phyloP scores from a whole-genome alignment of 1,284 basidiomycete genomes.

The Cystobasidiaceae sp. region DNA sequence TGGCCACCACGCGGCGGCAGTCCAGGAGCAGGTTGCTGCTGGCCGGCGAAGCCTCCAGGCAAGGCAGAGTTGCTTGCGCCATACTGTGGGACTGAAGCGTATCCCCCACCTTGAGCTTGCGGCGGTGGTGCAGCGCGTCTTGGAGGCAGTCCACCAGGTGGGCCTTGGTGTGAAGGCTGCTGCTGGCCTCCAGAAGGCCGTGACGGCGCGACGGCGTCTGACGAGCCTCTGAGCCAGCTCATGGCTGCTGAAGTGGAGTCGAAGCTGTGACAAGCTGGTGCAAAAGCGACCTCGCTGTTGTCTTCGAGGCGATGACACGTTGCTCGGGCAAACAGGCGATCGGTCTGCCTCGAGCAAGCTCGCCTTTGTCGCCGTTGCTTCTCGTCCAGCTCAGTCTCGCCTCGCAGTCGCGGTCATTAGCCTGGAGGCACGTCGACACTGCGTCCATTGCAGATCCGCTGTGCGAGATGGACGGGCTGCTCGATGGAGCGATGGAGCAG shows the following conservation, averaged over 20 bases:
- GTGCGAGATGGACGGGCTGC: conserved; percentile 1
- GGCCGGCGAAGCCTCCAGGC: no score
- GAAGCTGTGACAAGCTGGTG: no score
- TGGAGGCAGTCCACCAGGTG: conserved; percentile 26
- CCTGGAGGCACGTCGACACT: no score
- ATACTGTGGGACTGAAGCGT: conserved; percentile 17
- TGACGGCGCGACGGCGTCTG: background rate
- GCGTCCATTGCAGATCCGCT: background rate
- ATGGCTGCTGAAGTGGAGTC: background rate
- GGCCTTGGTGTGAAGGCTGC: no score
- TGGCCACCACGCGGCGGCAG: background rate
- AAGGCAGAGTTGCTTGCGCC: conserved; percentile 1
- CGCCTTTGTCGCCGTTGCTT: no score
- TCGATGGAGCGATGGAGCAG: no score
- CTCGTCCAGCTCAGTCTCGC: background rate
- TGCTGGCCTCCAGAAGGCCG: background rate
- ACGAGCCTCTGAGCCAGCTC: conserved; percentile 19
- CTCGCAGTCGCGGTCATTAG: no score
- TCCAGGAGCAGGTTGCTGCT: background rate
- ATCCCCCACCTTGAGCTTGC: conserved; percentile 31
- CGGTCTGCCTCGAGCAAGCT: no score
- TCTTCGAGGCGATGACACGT: no score
- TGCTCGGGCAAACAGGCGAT: no score
- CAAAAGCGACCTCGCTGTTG: no score
- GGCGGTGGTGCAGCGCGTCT: conserved; percentile 39